A percentile compares a stretch with the other conserved stretches of the same genome.
Evolutionary conservation across 306 rosid species (phyloP).

Genomic region (Quercus gilva): DNA sequence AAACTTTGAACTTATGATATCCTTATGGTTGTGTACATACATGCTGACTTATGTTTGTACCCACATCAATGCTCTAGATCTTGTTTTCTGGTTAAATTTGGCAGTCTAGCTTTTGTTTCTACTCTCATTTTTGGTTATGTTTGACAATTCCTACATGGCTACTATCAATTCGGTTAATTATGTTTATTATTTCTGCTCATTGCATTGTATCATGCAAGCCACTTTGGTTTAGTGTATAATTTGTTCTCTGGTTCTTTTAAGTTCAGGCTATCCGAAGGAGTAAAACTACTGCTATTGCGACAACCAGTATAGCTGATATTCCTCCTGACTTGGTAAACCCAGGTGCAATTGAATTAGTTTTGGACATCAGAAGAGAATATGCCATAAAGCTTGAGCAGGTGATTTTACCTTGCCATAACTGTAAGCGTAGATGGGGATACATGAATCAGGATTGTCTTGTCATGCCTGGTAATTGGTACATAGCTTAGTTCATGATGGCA

Average conservation of each 20-base stretch:
- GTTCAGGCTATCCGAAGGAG: slow-evolving; percentile 62
- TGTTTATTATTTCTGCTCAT: neutral
- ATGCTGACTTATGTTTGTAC: neutral
- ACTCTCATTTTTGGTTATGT: slow-evolving; percentile 1
- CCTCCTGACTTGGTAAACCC: slow-evolving; percentile 78
- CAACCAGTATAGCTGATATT: slow-evolving; percentile 46
- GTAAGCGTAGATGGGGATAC: slow-evolving; percentile 16
- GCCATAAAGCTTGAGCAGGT: slow-evolving; percentile 88
- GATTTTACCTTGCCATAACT: slow-evolving; percentile 8
- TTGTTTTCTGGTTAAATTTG: slow-evolving; percentile 4
- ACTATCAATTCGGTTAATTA: neutral
- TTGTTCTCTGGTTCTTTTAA: slow-evolving; percentile 18
- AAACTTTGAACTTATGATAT: neutral
- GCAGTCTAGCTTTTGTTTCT: neutral
- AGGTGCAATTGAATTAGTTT: slow-evolving; percentile 67
- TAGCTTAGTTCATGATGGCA: slow-evolving; percentile 12
- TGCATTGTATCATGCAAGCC: slow-evolving; percentile 5
- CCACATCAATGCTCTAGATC: neutral
- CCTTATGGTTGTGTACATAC: neutral
- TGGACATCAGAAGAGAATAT: slow-evolving; percentile 78
- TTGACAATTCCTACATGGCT: neutral
- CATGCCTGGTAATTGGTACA: slow-evolving; percentile 4
- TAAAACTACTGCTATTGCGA: slow-evolving; percentile 42
- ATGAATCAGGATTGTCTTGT: neutral
- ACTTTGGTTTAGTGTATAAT: slow-evolving; percentile 9